Conservation (phyloP, 2,329 filamentous ascomycete species). For the Aspergillus tanneri region DNA sequence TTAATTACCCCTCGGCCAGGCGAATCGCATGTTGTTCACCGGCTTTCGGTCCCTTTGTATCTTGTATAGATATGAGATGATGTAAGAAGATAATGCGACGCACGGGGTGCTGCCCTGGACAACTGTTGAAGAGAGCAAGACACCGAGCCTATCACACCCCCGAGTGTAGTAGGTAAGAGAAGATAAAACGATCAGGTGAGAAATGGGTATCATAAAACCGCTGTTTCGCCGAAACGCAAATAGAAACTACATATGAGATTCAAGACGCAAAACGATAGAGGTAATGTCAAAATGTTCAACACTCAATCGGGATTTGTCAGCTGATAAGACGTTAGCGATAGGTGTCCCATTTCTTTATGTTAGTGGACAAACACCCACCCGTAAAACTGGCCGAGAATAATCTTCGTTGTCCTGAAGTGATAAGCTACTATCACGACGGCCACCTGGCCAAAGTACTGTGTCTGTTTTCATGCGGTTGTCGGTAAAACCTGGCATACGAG, state of each 20-base stretch:
- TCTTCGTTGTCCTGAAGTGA: slow-evolving; percentile 51
- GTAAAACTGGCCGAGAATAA: slow-evolving; percentile 48
- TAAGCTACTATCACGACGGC: slow-evolving; percentile 44
- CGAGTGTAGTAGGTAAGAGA: slow-evolving; percentile 1
- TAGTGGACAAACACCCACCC: slow-evolving; percentile 32
- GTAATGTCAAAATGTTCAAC: slow-evolving; percentile 8
- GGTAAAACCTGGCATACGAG: slow-evolving; percentile 37
- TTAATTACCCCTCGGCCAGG: no score
- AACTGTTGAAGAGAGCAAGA: neutral
- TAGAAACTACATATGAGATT: slow-evolving; percentile 25
- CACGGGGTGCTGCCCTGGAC: neutral
- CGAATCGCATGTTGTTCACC: no score
- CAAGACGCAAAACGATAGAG: slow-evolving; percentile 16
- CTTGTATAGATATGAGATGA: no score
- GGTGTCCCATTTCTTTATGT: neutral
- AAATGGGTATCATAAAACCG: slow-evolving; percentile 43
- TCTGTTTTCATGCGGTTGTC: slow-evolving; percentile 48
- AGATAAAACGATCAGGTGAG: slow-evolving; percentile 31
- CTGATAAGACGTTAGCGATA: slow-evolving; percentile 24
- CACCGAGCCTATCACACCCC: neutral
- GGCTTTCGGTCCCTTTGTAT: no score
- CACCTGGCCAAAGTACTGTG: slow-evolving; percentile 41
- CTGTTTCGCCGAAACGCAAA: slow-evolving; percentile 33
- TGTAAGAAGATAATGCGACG: neutral
- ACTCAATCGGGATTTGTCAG: slow-evolving; percentile 38